Evolutionary conservation across 352 stramenopile genomes (phyloP), one percentile per base, ranked within the genome.

Genomic region (Thalassiosira mediterranea): DNA sequence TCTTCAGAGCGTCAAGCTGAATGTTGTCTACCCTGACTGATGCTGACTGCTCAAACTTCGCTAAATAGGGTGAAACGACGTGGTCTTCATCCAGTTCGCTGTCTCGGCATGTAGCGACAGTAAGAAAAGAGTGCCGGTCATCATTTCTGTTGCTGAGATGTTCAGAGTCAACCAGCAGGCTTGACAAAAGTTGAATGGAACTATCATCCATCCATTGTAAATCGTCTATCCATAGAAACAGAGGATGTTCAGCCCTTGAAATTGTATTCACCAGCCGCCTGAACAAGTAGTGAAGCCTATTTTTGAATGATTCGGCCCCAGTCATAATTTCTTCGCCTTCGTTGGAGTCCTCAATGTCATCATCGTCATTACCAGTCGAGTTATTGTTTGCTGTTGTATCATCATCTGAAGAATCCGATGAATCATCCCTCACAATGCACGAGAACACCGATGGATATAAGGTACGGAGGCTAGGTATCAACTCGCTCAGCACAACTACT

Each of bases 171-270:
- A 66, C 29, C 4, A 73, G 17, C 19, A 73, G 32, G 38, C 52
- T 67, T 15, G 21, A 34, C 2, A 73, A 19, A 5, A 73, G 34
- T 34, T 66, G 40, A 21, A 73, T 34, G 13, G 31, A 67, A 37
- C 23, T 40, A 13, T 38, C 26, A 31, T 66, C 52, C 49, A 42
- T 54, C 64, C 64, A 73, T 31, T 73, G 64, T 8, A 73, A 52
- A 46, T 73, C 64, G 46, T 73, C 64, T 17, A 44, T 26, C n/a
- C n/a, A n/a, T n/a, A 26, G 48, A 49, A 26, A 66, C 49, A 11
- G 51, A 26, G 3, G 57, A 23, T 25, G 40, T 44, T 51, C 64
- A 32, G 40, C 29, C 15, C 31, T 67, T 57, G 64, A 64, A 46
- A 73, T 65, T 1, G 64, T 40, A 48, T n/a, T 10, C 4, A 66